Evolutionary conservation across 768 basidiomycete species (phyloP), one percentile per base, ranked within the genome.

Genomic region (Serpula lacrymans): DNA sequence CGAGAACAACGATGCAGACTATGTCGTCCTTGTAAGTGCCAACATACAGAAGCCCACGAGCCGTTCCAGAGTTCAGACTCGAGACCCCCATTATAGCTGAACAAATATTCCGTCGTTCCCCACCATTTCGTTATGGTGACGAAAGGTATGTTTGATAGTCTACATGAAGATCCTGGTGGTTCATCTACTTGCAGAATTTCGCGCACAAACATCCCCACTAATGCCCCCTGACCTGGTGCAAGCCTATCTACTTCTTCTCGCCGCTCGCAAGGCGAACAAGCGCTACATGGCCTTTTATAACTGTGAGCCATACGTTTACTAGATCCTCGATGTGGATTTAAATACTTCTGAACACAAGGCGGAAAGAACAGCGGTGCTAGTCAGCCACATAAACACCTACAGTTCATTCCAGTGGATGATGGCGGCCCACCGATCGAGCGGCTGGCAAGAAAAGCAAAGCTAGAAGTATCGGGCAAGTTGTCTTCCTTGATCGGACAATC

Each of bases 371-470:
- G 87, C 42, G 92, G 92, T 20, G 91, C 93, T 9, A 92, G 89
- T 57, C 93, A 96, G 63, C 70, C 75, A 2, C 91, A 94, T 64
- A 91, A 94, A 54, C 93, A 96, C 57, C 49, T 94, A n/a, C 92
- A 95, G 59, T 83, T 94, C 47, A 62, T 94, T 24, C 83, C 88
- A 24, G 55, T 78, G 13, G 74, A 74, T 8, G 67, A 65, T 28
- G 73, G 75, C 25, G 84, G 80, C 2, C 85, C 88, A 11, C 93
- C 93, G 0, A 71, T 93, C 18, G 92, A 94, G 60, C 67, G 61
- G 41, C 69, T 91, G 38, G 82, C 88, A 4, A 70, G 70, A 49
- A 62, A 65, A 14, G 66, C 74, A 8, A 70, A 65, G 12, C 59
- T 91, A 34, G 82, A 89, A 55, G 72, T 64, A 30, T 68, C 77